Evolutionary conservation across 1,284 basidiomycete species (phyloP).

Genomic region (Tremellales sp.): DNA sequence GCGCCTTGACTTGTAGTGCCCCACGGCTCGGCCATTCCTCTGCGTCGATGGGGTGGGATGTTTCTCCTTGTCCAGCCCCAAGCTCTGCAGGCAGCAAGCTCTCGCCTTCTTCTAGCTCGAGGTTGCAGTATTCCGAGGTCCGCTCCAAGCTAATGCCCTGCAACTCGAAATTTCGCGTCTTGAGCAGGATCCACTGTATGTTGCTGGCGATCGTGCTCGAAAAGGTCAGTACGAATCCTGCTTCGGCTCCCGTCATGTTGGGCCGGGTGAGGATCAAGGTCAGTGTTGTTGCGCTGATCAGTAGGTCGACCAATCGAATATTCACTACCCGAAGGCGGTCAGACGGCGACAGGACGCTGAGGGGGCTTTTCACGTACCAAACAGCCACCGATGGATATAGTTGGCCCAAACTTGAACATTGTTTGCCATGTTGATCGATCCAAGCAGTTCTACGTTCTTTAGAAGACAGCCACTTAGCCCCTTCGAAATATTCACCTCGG

Average conservation of each 20-base stretch:
- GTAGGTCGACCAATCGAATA: slow-evolving; percentile 17
- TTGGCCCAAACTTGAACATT: slow-evolving; percentile 16
- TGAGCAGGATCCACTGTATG: slow-evolving; percentile 18
- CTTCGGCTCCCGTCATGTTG: slow-evolving; percentile 24
- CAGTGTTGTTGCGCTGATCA: slow-evolving; percentile 22
- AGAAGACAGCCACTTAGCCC: background rate
- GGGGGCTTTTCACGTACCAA: slow-evolving; percentile 19
- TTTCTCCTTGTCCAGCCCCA: background rate
- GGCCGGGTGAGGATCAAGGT: slow-evolving; percentile 18
- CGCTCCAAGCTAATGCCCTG: slow-evolving; percentile 56
- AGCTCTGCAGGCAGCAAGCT: background rate
- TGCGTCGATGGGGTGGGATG: slow-evolving; percentile 34
- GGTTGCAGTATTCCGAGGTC: slow-evolving; percentile 60
- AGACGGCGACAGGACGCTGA: background rate
- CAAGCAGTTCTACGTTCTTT: slow-evolving; percentile 22
- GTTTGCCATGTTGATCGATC: slow-evolving; percentile 28
- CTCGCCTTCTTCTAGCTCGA: slow-evolving; percentile 47
- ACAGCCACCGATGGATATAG: slow-evolving; percentile 23
- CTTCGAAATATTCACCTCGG: slow-evolving; percentile 13
- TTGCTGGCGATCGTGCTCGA: slow-evolving; percentile 17
- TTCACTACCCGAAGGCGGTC: slow-evolving; percentile 15
- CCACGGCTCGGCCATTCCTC: slow-evolving; percentile 51
- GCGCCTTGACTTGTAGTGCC: slow-evolving; percentile 42
- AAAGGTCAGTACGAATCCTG: slow-evolving; percentile 35
- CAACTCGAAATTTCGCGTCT: slow-evolving; percentile 39